Base-by-base conservation (phyloP, 2,329 filamentous ascomycete species). In the Nigrograna mackinnonii region DNA sequence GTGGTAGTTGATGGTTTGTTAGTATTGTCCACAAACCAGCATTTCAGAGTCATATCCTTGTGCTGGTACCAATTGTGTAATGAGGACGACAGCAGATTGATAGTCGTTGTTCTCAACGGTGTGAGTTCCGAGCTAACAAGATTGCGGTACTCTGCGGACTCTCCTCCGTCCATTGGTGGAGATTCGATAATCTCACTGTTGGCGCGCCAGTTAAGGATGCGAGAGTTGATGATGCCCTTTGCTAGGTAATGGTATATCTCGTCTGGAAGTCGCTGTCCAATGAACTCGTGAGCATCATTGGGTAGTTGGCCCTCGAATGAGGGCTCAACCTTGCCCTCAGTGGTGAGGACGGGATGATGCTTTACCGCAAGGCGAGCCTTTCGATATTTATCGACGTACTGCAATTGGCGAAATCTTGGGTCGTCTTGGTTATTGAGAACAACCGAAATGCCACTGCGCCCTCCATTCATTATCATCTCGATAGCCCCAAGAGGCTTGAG, bases 211-310 rank as follows among this genome's bases (percentile, higher is more conserved):
- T 87, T 89, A 11, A 95, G 79, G 26, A 96, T 77, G 35, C 89
- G 83, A 18, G 90, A 79, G 20, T 89, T 84, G 51, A 97, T 83
- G 32, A 96, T 74, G 22, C 90, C 94, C 38, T 82, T 85, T 44
- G 90, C 91, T 37, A 96, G 78, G 66, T 97, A 97, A 67, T 90
- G 87, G 65, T 92, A 91, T 14, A 97, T 77, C 69, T 99, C 94
- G 30, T 91, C 84, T 0, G 94, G 91, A 4, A 99, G 77, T 46
- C 91, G 87, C 45, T 95, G 82, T n/a, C 91, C 91, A 48, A 96
- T 82, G 62, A 96, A 91, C 60, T 92, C 86, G 62, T 95, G 89
- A 52, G 94, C 85, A 63, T 97, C 91, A 34, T 80, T 80, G 2
- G 94, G 91, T 16, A 91, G 80, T 41, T 83, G 78, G 6, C 89